Conservation (phyloP, 208 protist genomes). For the Crithidia fasciculata region DNA sequence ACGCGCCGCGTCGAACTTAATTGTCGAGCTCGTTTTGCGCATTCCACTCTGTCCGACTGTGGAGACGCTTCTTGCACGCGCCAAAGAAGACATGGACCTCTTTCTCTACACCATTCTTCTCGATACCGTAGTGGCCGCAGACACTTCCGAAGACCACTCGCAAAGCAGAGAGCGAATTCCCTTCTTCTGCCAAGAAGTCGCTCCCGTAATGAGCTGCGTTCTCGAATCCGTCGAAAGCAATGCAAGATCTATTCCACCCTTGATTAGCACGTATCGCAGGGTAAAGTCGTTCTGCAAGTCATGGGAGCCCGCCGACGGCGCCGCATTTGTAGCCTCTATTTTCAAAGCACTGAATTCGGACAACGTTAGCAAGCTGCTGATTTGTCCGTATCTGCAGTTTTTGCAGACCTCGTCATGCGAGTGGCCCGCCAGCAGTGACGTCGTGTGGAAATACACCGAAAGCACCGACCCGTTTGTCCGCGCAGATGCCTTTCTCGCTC, state of each 20-base stretch:
- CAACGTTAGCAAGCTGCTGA: conserved; percentile 18
- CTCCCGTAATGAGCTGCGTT: conserved; percentile 1
- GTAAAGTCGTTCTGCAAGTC: not conserved
- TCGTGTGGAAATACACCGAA: conserved; percentile 10
- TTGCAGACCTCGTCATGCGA: conserved; percentile 18
- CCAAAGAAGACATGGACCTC: conserved; percentile 16
- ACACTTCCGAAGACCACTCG: not conserved
- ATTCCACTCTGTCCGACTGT: conserved; percentile 5
- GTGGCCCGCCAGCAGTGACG: not conserved
- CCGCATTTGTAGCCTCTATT: not conserved
- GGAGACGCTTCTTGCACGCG: conserved; percentile 11
- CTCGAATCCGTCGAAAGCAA: not conserved
- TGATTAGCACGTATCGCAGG: conserved; percentile 24
- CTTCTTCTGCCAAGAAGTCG: conserved; percentile 15
- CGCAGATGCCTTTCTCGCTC: conserved; percentile 24
- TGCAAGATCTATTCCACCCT: conserved; percentile 19
- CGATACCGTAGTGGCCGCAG: conserved; percentile 10
- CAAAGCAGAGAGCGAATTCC: not conserved
- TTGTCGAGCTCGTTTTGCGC: not conserved
- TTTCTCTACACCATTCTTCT: conserved; percentile 21
- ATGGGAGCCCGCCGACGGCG: conserved; percentile 11
- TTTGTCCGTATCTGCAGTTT: conserved; percentile 36
- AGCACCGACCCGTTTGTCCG: conserved; percentile 34
- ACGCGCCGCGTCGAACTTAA: conserved; percentile 15
- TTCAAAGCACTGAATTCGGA: not conserved